Base-by-base conservation (phyloP, 306 rosid genomes). In the Dalbergia cultrata region DNA sequence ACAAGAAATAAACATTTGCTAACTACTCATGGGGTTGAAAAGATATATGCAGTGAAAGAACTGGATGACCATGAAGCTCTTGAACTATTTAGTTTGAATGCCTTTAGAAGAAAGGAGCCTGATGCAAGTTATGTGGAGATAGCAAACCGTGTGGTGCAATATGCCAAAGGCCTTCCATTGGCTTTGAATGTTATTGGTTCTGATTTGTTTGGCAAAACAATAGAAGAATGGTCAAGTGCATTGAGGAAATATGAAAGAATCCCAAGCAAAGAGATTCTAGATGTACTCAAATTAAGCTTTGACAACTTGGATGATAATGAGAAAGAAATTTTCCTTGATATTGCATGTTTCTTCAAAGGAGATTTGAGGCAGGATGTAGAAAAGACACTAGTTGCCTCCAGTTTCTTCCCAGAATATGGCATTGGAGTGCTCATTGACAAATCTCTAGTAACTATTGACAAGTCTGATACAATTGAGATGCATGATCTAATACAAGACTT, bases 311-410 rank as follows among this genome's bases (percentile, higher is more conserved):
- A 82, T 4, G 75, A 58, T 0, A 31, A 18, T 12, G 63, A 54
- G 9, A 62, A 63, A 1, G 70, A 76, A 6, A 83, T 82, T 39
- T 82, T 85, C 14, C 85, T 88, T 17, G 82, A 85, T 5, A 77
- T 85, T 44, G 89, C 89, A 49, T 83, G 87, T 44, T 88, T 88
- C 75, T 83, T 88, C 13, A 73, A 50, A 9, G 89, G 84, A 0
- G 1, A 39, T 13, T 0, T 0, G 3, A 6, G n/a, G 74, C 68
- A 31, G 0, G 41, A 53, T 68, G 81, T 83, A 1, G 67, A 34
- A 4, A 37, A 74, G 13, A 18, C 79, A 58, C 34, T 85, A 1
- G 73, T 83, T 4, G 47, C 14, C 14, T 65, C 70, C 26, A 70
- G 34, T 0, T 77, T 75, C 6, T 44, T 9, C 18, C 9, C 82